Conservation (phyloP, 805 yeast genomes). For the Suhomyces tanzawaensis region DNA sequence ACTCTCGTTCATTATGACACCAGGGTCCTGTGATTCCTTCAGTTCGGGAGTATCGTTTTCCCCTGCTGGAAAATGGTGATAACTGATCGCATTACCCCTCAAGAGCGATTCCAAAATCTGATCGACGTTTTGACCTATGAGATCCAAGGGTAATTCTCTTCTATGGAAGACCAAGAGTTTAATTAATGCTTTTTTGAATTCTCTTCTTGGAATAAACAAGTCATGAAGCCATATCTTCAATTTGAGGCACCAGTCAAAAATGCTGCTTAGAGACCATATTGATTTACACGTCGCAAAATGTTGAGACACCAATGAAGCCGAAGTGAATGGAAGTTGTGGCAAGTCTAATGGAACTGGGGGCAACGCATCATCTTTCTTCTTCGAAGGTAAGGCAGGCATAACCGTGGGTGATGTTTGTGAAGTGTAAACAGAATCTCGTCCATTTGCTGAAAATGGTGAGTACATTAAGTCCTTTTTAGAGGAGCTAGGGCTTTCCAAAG, state of each 20-base stretch:
- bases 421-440: background rate
- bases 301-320: constrained; percentile 45
- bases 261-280: constrained; percentile 46
- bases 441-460: background rate
- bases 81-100: constrained; percentile 38
- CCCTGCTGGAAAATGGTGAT: background rate
- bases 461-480: background rate
- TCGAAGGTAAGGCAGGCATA: constrained; percentile 5
- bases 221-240: constrained; percentile 54
- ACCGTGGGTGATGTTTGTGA: background rate
- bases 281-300: constrained; percentile 48
- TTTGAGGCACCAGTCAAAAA: constrained; percentile 56
- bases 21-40: constrained; percentile 2
- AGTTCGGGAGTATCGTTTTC: background rate
- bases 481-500: constrained; percentile 5
- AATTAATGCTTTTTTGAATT: constrained; percentile 53
- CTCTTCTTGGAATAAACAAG: constrained; percentile 46
- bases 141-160: constrained; percentile 48
- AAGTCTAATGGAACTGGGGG: constrained; percentile 48
- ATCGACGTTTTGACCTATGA: constrained; percentile 51
- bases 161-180: constrained; percentile 49
- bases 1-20: constrained; percentile 15
- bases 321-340: constrained; percentile 58
- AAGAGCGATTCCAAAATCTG: constrained; percentile 45
- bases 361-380: constrained; percentile 20